Evolutionary conservation across 371 early-diverging fungal genomes (phyloP).

Genomic region (Rhizopus microsporus): DNA sequence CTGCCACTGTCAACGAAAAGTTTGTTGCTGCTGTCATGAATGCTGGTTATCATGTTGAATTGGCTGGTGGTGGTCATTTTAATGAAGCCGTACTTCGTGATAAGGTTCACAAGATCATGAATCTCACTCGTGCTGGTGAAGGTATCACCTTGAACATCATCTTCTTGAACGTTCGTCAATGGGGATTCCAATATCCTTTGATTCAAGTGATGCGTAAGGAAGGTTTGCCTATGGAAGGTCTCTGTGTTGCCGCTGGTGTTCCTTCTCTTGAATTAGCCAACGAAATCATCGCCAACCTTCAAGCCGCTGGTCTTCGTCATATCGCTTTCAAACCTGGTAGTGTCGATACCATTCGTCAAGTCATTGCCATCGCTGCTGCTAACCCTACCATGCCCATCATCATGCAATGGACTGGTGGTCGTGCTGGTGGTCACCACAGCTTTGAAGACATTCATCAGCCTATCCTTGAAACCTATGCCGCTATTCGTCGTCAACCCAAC

Average conservation of each 20-base stretch:
- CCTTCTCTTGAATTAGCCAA: constrained; percentile 91
- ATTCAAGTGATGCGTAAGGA: constrained; percentile 87
- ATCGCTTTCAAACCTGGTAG: constrained; percentile 94
- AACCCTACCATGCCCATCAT: constrained; percentile 91
- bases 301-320: constrained; percentile 84
- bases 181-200: constrained; percentile 96
- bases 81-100: constrained; percentile 80
- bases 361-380: constrained; percentile 83
- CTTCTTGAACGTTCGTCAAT: constrained; percentile 92
- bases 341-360: constrained; percentile 81
- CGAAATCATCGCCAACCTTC: constrained; percentile 78
- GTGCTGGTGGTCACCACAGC: constrained; percentile 97
- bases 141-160: constrained; percentile 91
- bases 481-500: constrained; percentile 85
- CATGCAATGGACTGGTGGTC: constrained; percentile 97
- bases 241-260: constrained; percentile 92
- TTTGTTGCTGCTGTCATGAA: constrained; percentile 89
- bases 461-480: constrained; percentile 90
- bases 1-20: constrained; percentile 74
- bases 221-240: constrained; percentile 92
- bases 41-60: constrained; percentile 93
- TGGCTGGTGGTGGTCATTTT: constrained; percentile 96
- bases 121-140: constrained; percentile 78
- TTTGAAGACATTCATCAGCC: constrained; percentile 96
- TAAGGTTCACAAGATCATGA: constrained; percentile 81